Percentiles rank a stretch among this genome's conserved stretches.
Conservation (phyloP, 257 asterid genomes). For the Marsdenia floribunda region DNA sequence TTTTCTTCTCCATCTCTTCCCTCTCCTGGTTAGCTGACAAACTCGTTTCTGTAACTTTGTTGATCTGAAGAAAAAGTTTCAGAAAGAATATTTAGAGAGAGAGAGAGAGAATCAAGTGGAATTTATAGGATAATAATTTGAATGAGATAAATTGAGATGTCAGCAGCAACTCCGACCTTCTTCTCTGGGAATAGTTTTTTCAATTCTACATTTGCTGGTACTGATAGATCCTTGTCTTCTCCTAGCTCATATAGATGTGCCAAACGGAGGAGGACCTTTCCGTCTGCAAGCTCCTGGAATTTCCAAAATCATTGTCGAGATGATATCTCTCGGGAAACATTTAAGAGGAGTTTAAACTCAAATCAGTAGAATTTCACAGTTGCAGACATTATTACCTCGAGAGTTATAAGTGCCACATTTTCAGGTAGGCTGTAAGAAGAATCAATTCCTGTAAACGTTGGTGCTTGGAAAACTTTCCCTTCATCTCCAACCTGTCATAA, state of each 20-base stretch:
- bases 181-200: constrained; percentile 59
- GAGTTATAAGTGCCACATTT: constrained; percentile 78
- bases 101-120: too few relatives aligned
- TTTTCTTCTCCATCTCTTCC: constrained; percentile 64
- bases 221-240: constrained; percentile 82
- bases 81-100: not conserved
- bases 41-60: constrained; percentile 48
- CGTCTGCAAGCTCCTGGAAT: constrained; percentile 74
- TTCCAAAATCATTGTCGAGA: constrained; percentile 3
- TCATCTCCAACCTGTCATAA: constrained; percentile 49
- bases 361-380: not conserved
- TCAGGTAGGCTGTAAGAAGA: constrained; percentile 81
- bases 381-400: constrained; percentile 48
- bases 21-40: constrained; percentile 78
- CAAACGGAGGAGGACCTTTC: constrained; percentile 66
- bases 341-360: not conserved
- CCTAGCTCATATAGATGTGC: constrained; percentile 98
- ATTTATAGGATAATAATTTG: not conserved
- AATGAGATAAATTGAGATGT: not conserved
- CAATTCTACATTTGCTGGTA: constrained; percentile 58
- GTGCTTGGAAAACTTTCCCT: constrained; percentile 45
- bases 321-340: not conserved
- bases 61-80: constrained; percentile 30
- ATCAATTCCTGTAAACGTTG: constrained; percentile 72
- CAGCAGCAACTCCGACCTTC: constrained; percentile 35